These are phyloP conservation scores for Pseudisothecium myosuroides DNA, from an alignment of 225 moss, liverwort and hornwort genomes.

Conservation along the genomic window DNA sequence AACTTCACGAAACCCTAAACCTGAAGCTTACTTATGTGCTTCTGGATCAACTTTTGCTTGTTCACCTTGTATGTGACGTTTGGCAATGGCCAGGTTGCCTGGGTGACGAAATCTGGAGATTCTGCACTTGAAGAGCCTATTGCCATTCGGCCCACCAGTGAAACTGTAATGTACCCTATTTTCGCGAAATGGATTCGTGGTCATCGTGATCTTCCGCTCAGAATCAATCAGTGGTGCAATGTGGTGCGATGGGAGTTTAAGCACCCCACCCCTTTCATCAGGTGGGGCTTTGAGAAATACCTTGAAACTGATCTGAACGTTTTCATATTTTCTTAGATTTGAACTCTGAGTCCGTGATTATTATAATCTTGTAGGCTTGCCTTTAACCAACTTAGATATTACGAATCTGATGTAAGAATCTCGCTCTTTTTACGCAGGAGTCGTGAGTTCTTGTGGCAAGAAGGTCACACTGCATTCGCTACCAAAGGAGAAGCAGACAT, in stretches of 20 bases:
- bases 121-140: constrained; percentile 79
- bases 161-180: constrained; percentile 97
- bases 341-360: neutral
- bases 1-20: neutral
- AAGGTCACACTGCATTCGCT: constrained; percentile 90
- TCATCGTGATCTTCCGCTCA: constrained; percentile 90
- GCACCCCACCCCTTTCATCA: constrained; percentile 95
- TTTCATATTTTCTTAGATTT: neutral
- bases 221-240: constrained; percentile 98
- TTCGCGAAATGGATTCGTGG: constrained; percentile 95
- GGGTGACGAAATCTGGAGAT: constrained; percentile 89
- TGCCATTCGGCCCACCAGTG: constrained; percentile 94
- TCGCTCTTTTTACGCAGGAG: constrained; percentile 37
- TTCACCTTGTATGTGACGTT: neutral
- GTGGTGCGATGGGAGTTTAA: constrained; percentile 99
- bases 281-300: constrained; percentile 7
- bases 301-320: neutral
- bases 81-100: constrained; percentile 56
- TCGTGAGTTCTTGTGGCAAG: constrained; percentile 98
- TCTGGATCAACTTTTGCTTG: neutral
- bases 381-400: neutral
- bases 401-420: neutral
- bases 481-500: constrained; percentile 74
- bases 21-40: neutral
- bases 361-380: neutral